phyloP scores from a whole-genome alignment of 345 rosid species.

The Salix koriyanagi region DNA sequence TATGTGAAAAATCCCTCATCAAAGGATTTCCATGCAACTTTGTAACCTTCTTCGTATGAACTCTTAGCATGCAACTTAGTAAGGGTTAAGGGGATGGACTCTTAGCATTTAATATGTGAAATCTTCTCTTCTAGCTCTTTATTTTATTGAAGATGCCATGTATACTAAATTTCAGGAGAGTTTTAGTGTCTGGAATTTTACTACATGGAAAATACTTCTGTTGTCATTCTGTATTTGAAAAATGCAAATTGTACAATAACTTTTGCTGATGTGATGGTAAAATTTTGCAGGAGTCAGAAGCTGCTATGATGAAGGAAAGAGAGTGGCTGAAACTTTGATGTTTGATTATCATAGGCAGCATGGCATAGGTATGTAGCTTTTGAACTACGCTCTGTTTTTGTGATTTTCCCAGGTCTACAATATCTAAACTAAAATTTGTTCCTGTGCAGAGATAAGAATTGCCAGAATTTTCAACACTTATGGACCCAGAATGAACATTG shows the following conservation, averaged over 20 bases:
- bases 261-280: neutral
- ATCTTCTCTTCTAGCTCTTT: neutral
- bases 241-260: neutral
- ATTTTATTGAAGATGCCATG: neutral
- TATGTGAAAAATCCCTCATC: neutral
- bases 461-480: constrained; percentile 95
- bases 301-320: constrained; percentile 93
- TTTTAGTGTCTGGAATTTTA: too few species aligned
- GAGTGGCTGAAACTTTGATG: constrained; percentile 93
- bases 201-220: too few species aligned
- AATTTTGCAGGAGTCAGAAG: constrained; percentile 68
- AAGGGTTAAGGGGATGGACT: neutral
- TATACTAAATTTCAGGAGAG: neutral
- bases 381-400: neutral
- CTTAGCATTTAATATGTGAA: too few species aligned
- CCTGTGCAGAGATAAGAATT: constrained; percentile 59
- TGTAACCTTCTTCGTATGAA: neutral
- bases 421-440: neutral
- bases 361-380: constrained; percentile 58
- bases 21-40: neutral
- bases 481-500: constrained; percentile 95
- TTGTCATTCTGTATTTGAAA: too few species aligned
- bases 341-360: constrained; percentile 94
- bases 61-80: neutral
- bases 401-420: neutral